Percentiles rank a stretch among this genome's conserved stretches.
These are phyloP conservation scores for Xylaria grammica DNA, from an alignment of 495 filamentous ascomycete genomes.

Conservation along the genomic window DNA sequence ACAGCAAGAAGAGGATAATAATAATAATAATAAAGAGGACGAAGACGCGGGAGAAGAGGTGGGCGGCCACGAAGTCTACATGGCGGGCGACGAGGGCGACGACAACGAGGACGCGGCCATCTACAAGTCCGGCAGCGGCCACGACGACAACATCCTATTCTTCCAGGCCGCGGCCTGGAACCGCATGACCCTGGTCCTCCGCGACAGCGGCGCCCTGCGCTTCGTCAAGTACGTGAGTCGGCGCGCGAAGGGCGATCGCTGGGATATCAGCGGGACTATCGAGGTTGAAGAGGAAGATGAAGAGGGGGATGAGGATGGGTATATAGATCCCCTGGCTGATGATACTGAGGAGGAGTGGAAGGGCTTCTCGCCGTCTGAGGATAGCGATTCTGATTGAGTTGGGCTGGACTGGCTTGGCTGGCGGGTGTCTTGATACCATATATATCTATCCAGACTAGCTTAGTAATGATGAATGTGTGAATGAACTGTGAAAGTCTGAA, in stretches of 20 bases:
- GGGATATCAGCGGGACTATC: constrained; percentile 81
- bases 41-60: constrained; percentile 58
- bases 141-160: constrained; percentile 79
- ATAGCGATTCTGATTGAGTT: constrained; percentile 48
- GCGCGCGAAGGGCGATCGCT: constrained; percentile 83
- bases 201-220: constrained; percentile 82
- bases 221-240: constrained; percentile 96
- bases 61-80: constrained; percentile 90
- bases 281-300: constrained; percentile 54
- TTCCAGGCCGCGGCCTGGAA: constrained; percentile 90
- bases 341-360: constrained; percentile 55
- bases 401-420: background rate
- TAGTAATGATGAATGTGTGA: constrained; percentile 29
- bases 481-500: background rate
- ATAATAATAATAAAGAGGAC: constrained; percentile 30
- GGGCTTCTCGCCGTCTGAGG: constrained; percentile 50
- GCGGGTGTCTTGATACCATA: background rate
- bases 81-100: constrained; percentile 82
- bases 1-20: constrained; percentile 32
- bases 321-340: constrained; percentile 35
- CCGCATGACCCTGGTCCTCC: constrained; percentile 82
- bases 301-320: constrained; percentile 38
- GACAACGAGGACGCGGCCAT: constrained; percentile 77
- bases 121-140: constrained; percentile 62
- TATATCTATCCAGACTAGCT: background rate